Base-by-base conservation (phyloP, 805 yeast species). In the Pichia heedii region DNA sequence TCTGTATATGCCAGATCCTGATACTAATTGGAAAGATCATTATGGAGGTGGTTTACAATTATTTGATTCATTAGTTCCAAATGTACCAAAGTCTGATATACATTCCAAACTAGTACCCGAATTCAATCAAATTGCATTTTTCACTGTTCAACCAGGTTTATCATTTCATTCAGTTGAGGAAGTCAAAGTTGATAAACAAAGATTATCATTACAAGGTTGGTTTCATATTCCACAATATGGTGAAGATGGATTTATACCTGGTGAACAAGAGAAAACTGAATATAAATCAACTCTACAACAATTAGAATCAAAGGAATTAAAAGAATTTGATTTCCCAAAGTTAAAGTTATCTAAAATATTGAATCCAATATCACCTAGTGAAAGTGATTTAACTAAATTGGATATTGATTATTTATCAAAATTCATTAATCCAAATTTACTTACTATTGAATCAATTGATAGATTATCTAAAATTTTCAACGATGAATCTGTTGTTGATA, bases 101-200 rank as follows among this genome's bases (percentile, higher is more conserved):
- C 65, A 73, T 26, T 70, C 72, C 22, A 79, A 79, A 53, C 67
- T 93, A 32, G 83, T 87, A 0, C 98, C 98, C 1, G 94, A 85
- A 52, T 93, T 93, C 71, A 93, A 93, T 60, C 97, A 93, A 62
- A 81, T 93, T 57, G 96, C 97, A 0, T 86, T 93, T 57, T 93
- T 93, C 70, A 82, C 84, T 5, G 97, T 93, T 13, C 93, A 88
- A 58, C 99, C 98, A 0, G 99, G 98, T 0, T 74, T 82, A 39
- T 84, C 96, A 2, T 93, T 93, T 73, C 99, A 93, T 61, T 98
- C 94, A 55, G 99, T 93, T 12, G 97, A 94, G 65, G 98, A 93
- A 61, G 98, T 94, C 1, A 74, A 81, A 48, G 95, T 81, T 2
- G 95, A 89, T 57, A 85, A 82, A 57, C 95, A 88, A 50, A 73